These are phyloP conservation scores for Kwoniella dejecticola DNA, from an alignment of 768 basidiomycete species.

Conservation along the genomic window DNA sequence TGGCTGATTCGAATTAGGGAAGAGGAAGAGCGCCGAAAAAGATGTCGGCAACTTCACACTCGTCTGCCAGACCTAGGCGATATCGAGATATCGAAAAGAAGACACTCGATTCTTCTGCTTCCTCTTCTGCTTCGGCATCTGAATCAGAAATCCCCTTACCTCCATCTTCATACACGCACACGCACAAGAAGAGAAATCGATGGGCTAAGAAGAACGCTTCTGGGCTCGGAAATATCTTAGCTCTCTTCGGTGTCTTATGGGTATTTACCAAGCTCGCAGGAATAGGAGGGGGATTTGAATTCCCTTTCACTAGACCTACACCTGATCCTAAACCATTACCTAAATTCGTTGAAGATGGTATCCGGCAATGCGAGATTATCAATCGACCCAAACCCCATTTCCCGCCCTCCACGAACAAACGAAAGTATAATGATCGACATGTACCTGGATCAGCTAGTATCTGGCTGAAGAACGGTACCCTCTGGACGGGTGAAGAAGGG, in stretches of 20 bases:
- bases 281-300: conserved; percentile 11
- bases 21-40: too few species aligned
- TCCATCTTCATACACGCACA: background rate
- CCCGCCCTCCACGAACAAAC: conserved; percentile 23
- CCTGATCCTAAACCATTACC: conserved; percentile 27
- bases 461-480: conserved; percentile 68
- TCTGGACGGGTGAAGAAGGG: conserved; percentile 72
- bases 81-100: conserved; percentile 2
- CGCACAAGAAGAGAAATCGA: background rate
- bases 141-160: conserved; percentile 1
- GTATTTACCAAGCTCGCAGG: background rate
- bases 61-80: background rate
- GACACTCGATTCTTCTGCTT: too few species aligned
- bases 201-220: background rate
- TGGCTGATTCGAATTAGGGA: too few species aligned
- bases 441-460: conserved; percentile 61
- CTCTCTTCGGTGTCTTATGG: background rate
- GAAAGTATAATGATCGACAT: conserved; percentile 50
- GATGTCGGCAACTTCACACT: background rate
- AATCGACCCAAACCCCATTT: conserved; percentile 37
- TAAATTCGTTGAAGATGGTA: conserved; percentile 38
- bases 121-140: background rate
- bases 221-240: background rate
- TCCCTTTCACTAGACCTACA: conserved; percentile 38
- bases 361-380: conserved; percentile 53